Percentiles rank a stretch among this genome's conserved stretches.
These are phyloP conservation scores for Aspergillus sp. DNA, from an alignment of 2,329 filamentous ascomycete species.

Conservation along the genomic window DNA sequence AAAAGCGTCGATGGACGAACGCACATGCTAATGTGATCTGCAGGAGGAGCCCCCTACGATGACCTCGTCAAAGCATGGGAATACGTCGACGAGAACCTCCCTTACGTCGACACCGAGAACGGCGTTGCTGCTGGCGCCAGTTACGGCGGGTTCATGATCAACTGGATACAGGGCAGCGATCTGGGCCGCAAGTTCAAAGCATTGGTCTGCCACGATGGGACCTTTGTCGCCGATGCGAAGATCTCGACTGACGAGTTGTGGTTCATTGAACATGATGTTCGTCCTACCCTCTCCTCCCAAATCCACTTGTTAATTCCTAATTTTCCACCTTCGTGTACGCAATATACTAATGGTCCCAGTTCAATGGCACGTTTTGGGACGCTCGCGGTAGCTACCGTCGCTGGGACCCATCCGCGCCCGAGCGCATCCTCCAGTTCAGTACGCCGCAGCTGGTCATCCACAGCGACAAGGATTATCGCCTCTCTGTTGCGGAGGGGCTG, in stretches of 20 bases:
- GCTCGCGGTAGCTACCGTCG: conserved; percentile 63
- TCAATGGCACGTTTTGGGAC: conserved; percentile 50
- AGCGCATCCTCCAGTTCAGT: conserved; percentile 64
- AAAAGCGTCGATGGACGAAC: too few species aligned
- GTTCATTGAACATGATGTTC: conserved; percentile 49
- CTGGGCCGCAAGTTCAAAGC: conserved; percentile 84
- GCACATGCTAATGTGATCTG: conserved; percentile 2
- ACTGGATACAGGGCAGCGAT: conserved; percentile 88
- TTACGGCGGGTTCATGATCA: conserved; percentile 49
- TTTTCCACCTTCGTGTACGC: neutral
- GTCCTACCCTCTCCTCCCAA: neutral
- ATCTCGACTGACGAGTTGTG: conserved; percentile 53
- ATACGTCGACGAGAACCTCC: conserved; percentile 53
- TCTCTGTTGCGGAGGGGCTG: conserved; percentile 76
- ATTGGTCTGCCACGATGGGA: conserved; percentile 83
- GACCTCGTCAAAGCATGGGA: conserved; percentile 79
- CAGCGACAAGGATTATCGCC: conserved; percentile 80
- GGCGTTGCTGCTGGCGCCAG: conserved; percentile 43
- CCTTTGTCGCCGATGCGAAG: conserved; percentile 63
- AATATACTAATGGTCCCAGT: conserved; percentile 26
- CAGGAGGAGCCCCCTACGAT: conserved; percentile 62
- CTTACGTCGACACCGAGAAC: conserved; percentile 38
- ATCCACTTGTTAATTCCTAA: neutral
- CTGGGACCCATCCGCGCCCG: conserved; percentile 63
- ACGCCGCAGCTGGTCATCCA: conserved; percentile 86